A percentile compares a stretch with the other conserved stretches of the same genome.
These are phyloP conservation scores for Irpex rosettiformis DNA, from an alignment of 1,284 basidiomycete species.

Conservation along the genomic window DNA sequence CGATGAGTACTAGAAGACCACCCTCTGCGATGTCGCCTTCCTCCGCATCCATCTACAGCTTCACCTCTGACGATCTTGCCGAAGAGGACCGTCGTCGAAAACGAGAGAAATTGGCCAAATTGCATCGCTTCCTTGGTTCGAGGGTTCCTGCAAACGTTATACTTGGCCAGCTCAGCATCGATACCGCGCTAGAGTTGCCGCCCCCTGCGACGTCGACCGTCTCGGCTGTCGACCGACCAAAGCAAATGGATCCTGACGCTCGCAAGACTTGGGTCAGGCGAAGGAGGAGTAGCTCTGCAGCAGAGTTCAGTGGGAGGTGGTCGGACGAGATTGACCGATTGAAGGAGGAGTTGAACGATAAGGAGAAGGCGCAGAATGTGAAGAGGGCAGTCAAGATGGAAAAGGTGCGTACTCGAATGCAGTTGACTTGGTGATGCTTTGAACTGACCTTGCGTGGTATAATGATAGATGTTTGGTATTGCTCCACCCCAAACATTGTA, in stretches of 20 bases:
- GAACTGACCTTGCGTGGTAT: too few species aligned
- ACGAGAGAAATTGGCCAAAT: conserved; percentile 69
- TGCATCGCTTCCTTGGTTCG: conserved; percentile 78
- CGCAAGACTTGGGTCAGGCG: conserved; percentile 43
- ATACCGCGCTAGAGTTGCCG: conserved; percentile 31
- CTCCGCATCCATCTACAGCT: conserved; percentile 39
- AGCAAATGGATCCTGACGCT: conserved; percentile 18
- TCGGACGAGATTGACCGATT: conserved; percentile 56
- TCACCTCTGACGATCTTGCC: conserved; percentile 47
- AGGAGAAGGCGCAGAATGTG: conserved; percentile 75
- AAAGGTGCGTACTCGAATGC: conserved; percentile 51
- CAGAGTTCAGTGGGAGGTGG: conserved; percentile 42
- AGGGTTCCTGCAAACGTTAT: conserved; percentile 68
- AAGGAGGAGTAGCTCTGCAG: conserved; percentile 53
- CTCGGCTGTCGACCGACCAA: conserved; percentile 20
- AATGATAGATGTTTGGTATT: conserved; percentile 81
- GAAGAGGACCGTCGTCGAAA: conserved; percentile 64
- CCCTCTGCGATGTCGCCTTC: conserved; percentile 31
- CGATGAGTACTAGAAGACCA: conserved; percentile 23
- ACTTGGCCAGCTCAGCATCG: conserved; percentile 38
- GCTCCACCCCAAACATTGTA: conserved; percentile 73
- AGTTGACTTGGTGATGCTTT: too few species aligned
- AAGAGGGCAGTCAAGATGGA: conserved; percentile 80
- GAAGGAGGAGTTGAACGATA: conserved; percentile 63
- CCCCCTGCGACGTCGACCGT: conserved; percentile 27